Percentiles rank a stretch among this genome's conserved stretches.
These are phyloP conservation scores for Emmonsia crescens DNA, from an alignment of 2,329 filamentous ascomycete species.

Conservation along the genomic window DNA sequence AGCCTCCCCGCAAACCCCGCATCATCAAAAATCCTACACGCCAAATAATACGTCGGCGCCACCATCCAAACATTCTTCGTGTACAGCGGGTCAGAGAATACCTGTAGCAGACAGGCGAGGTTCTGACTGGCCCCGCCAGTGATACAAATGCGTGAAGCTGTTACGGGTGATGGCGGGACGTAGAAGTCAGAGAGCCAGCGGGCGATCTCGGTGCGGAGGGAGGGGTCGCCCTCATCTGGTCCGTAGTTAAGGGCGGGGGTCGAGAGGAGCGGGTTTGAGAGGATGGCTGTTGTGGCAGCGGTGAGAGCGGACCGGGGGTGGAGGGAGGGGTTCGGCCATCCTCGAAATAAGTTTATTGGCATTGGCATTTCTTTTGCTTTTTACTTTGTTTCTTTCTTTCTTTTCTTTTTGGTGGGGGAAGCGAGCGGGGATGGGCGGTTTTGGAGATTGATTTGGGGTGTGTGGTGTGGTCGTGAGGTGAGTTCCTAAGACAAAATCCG, in stretches of 20 bases:
- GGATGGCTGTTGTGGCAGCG: constrained; percentile 48
- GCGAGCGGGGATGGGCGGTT: no score
- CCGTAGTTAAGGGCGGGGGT: constrained; percentile 65
- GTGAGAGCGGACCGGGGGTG: constrained; percentile 56
- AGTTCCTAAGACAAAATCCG: neutral
- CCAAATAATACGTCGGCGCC: constrained; percentile 74
- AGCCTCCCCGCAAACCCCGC: constrained; percentile 59
- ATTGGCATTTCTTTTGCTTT: neutral
- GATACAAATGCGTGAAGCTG: constrained; percentile 42
- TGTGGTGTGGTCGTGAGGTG: no score
- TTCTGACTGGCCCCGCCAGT: constrained; percentile 80
- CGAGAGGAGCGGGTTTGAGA: constrained; percentile 50
- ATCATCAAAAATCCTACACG: constrained; percentile 75
- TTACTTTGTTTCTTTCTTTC: neutral
- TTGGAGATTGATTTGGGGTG: no score
- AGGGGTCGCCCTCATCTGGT: constrained; percentile 59
- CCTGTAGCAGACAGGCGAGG: constrained; percentile 63
- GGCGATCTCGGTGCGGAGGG: constrained; percentile 48
- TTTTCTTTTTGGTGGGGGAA: neutral
- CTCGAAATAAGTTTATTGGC: constrained; percentile 34
- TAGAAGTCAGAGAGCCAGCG: constrained; percentile 19
- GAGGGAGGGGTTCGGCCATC: constrained; percentile 45
- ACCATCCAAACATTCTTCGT: constrained; percentile 72
- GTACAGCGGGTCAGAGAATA: constrained; percentile 66
- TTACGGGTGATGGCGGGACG: neutral